A percentile compares a stretch with the other conserved stretches of the same genome.
Conservation (phyloP, 176 grass and related monocot species). For the Musa troglodytarum region DNA sequence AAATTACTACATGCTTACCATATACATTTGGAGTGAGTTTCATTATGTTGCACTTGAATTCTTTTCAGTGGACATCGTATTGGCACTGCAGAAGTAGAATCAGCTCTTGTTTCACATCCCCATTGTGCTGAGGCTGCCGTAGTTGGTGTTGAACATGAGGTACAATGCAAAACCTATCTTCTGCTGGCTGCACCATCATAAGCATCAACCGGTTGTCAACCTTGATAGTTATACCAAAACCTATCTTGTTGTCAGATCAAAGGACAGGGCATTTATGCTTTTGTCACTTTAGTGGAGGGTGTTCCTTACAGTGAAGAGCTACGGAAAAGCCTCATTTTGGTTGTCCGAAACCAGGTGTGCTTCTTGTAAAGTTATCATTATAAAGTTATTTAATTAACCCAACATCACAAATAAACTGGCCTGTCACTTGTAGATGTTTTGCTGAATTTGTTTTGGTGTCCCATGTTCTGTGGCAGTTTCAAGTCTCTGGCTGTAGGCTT, state of each 20-base stretch:
- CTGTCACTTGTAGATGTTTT: too few relatives aligned
- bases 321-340: slow-evolving; percentile 64
- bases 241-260: slow-evolving; percentile 53
- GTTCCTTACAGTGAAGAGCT: slow-evolving; percentile 83
- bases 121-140: slow-evolving; percentile 89
- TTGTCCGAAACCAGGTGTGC: slow-evolving; percentile 70
- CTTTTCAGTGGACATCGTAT: slow-evolving; percentile 73
- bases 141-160: slow-evolving; percentile 95
- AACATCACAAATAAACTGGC: not conserved
- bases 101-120: slow-evolving; percentile 82
- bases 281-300: slow-evolving; percentile 83
- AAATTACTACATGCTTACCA: not conserved
- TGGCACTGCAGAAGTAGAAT: slow-evolving; percentile 87
- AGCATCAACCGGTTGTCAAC: not conserved
- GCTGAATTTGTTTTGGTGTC: too few relatives aligned
- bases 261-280: slow-evolving; percentile 95
- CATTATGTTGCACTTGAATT: not conserved
- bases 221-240: not conserved
- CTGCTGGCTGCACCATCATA: not conserved
- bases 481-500: too few relatives aligned
- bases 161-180: slow-evolving; percentile 1
- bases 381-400: not conserved
- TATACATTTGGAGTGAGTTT: not conserved
- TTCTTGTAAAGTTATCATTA: not conserved
- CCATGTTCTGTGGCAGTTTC: too few relatives aligned